phyloP scores from a whole-genome alignment of 2,329 filamentous ascomycete species.

The Microdochium nivale region DNA sequence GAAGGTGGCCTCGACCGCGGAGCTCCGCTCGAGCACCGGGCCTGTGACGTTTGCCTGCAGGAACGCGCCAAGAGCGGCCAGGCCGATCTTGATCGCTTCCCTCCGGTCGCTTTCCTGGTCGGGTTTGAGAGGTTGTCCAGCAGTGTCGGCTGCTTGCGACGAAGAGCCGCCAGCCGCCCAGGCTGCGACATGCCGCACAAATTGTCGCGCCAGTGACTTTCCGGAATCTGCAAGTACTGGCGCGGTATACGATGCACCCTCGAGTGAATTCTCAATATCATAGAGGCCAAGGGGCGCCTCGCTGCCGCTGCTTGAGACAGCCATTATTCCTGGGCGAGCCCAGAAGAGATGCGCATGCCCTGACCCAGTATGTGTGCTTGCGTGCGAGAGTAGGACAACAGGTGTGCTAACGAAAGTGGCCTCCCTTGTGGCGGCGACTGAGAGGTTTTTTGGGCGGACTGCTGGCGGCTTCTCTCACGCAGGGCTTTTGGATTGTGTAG shows the following conservation, averaged over 20 bases:
- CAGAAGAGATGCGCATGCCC: too few species aligned
- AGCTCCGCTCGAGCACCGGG: constrained; percentile 44
- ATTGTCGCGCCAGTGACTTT: background rate
- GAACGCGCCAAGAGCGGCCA: constrained; percentile 61
- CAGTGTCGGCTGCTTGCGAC: background rate
- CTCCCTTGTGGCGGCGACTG: too few species aligned
- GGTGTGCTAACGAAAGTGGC: too few species aligned
- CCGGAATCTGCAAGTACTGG: background rate
- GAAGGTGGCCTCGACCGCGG: constrained; percentile 13
- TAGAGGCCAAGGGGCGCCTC: constrained; percentile 1
- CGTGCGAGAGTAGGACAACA: too few species aligned
- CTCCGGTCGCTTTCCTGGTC: background rate
- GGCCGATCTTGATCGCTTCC: constrained; percentile 32
- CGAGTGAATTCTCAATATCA: constrained; percentile 10
- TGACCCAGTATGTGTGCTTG: too few species aligned
- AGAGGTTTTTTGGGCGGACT: too few species aligned
- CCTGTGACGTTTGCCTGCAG: constrained; percentile 70
- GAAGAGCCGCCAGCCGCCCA: background rate
- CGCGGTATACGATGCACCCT: background rate
- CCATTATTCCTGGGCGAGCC: too few species aligned
- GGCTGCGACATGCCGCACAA: background rate
- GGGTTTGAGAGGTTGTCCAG: background rate
- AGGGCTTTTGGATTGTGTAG: too few species aligned
- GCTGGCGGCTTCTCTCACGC: too few species aligned
- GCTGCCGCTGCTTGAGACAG: background rate